Conservation (phyloP, 805 yeast species). For the Saturnispora kantuleensis region DNA sequence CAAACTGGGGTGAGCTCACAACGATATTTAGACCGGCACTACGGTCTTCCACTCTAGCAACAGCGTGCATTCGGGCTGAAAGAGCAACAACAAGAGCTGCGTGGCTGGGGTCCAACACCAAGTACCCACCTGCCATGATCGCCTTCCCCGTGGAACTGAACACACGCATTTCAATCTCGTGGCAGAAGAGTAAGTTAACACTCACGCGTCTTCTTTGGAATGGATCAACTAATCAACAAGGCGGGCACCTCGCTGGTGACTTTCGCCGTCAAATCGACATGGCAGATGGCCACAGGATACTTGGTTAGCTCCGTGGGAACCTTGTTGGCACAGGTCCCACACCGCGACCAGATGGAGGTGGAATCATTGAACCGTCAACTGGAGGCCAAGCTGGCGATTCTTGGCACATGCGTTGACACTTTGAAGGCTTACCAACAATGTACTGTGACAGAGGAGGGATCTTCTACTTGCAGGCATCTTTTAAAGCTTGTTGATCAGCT, state of each 20-base stretch:
- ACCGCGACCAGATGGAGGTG: constrained; percentile 38
- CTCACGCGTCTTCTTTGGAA: constrained; percentile 11
- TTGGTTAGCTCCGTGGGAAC: constrained; percentile 56
- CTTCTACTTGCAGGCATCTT: too few relatives aligned
- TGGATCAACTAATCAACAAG: constrained; percentile 33
- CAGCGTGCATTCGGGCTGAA: constrained; percentile 84
- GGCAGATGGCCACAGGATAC: constrained; percentile 63
- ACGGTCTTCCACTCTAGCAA: constrained; percentile 1
- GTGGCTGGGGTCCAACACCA: constrained; percentile 73
- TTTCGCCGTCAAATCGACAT: constrained; percentile 68
- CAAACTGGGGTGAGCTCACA: constrained; percentile 70
- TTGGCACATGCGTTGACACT: constrained; percentile 52
- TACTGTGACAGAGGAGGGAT: too few relatives aligned
- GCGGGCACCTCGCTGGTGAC: constrained; percentile 77
- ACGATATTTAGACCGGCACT: constrained; percentile 24
- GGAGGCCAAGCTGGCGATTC: constrained; percentile 47
- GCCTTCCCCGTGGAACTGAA: constrained; percentile 97
- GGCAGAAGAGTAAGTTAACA: not conserved
- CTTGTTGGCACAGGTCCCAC: constrained; percentile 46
- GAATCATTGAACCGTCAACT: constrained; percentile 29
- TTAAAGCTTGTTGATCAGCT: constrained; percentile 22
- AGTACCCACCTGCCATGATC: constrained; percentile 85
- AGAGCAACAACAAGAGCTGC: constrained; percentile 76
- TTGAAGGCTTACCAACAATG: constrained; percentile 26
- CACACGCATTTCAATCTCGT: constrained; percentile 26